phyloP scores from a whole-genome alignment of 2,329 filamentous ascomycete genomes.

The Monosporascus sp. region DNA sequence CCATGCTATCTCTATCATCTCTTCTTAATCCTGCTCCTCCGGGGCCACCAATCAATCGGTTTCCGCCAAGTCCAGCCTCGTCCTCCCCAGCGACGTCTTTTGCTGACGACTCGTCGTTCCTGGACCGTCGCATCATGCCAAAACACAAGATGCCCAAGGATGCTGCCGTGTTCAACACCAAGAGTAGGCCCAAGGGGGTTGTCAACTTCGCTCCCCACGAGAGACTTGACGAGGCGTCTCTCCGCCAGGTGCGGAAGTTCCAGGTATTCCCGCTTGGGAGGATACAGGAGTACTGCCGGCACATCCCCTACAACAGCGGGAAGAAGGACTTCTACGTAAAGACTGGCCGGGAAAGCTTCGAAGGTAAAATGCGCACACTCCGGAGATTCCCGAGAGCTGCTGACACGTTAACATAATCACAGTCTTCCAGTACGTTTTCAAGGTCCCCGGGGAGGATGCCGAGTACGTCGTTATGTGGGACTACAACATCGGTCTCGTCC shows the following conservation, averaged over 20 bases:
- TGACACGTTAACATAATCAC: conserved; percentile 13
- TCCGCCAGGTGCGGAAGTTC: conserved; percentile 56
- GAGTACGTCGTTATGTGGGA: conserved; percentile 89
- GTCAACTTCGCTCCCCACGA: conserved; percentile 75
- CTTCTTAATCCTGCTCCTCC: conserved; percentile 59
- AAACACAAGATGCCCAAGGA: conserved; percentile 62
- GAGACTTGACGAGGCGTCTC: conserved; percentile 51
- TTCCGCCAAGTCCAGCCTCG: conserved; percentile 36
- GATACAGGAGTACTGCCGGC: conserved; percentile 58
- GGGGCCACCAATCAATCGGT: conserved; percentile 35
- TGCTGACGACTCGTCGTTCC: conserved; percentile 25
- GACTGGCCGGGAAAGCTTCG: conserved; percentile 82
- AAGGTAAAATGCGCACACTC: conserved; percentile 54
- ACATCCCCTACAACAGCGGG: conserved; percentile 91
- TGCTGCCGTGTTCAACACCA: conserved; percentile 51
- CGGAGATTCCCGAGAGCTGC: neutral
- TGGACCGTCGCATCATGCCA: conserved; percentile 24
- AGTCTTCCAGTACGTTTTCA: conserved; percentile 86
- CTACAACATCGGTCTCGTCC: conserved; percentile 88
- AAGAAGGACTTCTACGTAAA: conserved; percentile 86
- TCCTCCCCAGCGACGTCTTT: conserved; percentile 31
- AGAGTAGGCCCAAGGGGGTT: conserved; percentile 57
- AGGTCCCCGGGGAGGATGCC: conserved; percentile 58
- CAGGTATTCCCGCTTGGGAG: conserved; percentile 60
- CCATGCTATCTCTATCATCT: conserved; percentile 61